Percentiles rank a stretch among this genome's conserved stretches.
These are phyloP conservation scores for Erodium chrysanthum DNA, from an alignment of 441 rosid species.

Conservation along the genomic window DNA sequence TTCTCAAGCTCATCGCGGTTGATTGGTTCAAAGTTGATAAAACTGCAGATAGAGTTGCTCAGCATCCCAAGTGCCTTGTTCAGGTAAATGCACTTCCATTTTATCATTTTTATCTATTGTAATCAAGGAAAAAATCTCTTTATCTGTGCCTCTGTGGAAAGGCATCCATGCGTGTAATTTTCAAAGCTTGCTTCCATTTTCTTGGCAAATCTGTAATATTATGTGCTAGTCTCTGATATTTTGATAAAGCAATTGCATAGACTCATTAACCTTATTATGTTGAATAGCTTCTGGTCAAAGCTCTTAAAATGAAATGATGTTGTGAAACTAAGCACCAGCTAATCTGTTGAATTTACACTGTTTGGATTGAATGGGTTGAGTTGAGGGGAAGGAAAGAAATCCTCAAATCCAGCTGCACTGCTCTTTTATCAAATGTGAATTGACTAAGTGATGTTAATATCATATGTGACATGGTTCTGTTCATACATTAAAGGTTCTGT, in stretches of 20 bases:
- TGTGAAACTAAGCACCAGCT: background rate
- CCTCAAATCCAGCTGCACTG: background rate
- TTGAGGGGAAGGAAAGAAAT: background rate
- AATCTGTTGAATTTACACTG: background rate
- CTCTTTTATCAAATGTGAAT: background rate
- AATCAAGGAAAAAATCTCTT: background rate
- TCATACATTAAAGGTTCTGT: background rate
- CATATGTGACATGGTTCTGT: background rate
- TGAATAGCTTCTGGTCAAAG: background rate
- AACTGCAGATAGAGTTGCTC: slow-evolving; percentile 50
- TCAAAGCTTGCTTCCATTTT: background rate
- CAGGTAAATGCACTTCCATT: slow-evolving; percentile 46
- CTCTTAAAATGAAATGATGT: background rate
- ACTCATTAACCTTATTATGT: background rate
- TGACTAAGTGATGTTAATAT: background rate
- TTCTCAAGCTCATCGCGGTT: slow-evolving; percentile 80
- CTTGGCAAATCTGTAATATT: background rate
- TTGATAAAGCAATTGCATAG: background rate
- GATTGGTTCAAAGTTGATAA: slow-evolving; percentile 90
- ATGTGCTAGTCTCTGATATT: background rate
- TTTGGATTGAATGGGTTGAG: background rate
- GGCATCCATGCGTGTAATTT: background rate
- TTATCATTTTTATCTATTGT: background rate
- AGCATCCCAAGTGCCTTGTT: slow-evolving; percentile 76
- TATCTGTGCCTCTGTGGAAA: background rate